phyloP scores from a whole-genome alignment of 2,329 filamentous ascomycete genomes.

The Penicillium sp. region DNA sequence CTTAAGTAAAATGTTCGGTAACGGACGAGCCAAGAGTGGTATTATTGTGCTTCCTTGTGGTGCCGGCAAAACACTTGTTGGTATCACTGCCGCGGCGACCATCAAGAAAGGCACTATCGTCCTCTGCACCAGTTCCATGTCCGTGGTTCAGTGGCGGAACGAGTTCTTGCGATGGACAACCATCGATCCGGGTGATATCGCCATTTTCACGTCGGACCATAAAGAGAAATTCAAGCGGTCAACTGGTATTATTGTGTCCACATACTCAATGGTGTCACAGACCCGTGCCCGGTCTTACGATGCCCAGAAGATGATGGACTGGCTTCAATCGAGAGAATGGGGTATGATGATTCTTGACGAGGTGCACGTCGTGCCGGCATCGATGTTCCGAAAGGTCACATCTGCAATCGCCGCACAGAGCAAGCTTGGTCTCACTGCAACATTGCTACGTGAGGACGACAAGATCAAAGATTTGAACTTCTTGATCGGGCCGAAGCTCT shows the following conservation, averaged over 20 bases:
- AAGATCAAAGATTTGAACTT: conserved; percentile 98
- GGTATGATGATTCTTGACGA: conserved; percentile 96
- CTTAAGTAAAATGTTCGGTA: conserved; percentile 98
- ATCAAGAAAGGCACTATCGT: conserved; percentile 97
- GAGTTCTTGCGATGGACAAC: conserved; percentile 99
- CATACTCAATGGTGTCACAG: conserved; percentile 98
- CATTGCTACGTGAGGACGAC: conserved; percentile 91
- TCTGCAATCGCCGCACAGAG: conserved; percentile 91
- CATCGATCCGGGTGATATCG: conserved; percentile 87
- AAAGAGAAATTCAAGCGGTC: conserved; percentile 83
- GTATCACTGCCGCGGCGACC: conserved; percentile 96
- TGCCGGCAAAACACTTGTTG: conserved; percentile 93
- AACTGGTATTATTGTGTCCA: conserved; percentile 94
- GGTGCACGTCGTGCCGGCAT: conserved; percentile 94
- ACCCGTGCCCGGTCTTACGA: conserved; percentile 84
- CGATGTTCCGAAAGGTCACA: conserved; percentile 93
- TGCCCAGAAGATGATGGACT: conserved; percentile 96
- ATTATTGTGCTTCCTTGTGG: conserved; percentile 97
- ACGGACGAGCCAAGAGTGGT: conserved; percentile 92
- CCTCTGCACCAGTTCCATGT: conserved; percentile 96
- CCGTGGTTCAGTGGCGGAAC: conserved; percentile 91
- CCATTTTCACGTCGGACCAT: conserved; percentile 89
- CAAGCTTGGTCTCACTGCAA: conserved; percentile 91
- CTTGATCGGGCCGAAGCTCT: conserved; percentile 92
- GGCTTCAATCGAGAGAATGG: conserved; percentile 86